Percentiles rank a stretch among this genome's conserved stretches.
Evolutionary conservation across 2,329 filamentous ascomycete genomes (phyloP).

Genomic region (Botrytis elliptica): DNA sequence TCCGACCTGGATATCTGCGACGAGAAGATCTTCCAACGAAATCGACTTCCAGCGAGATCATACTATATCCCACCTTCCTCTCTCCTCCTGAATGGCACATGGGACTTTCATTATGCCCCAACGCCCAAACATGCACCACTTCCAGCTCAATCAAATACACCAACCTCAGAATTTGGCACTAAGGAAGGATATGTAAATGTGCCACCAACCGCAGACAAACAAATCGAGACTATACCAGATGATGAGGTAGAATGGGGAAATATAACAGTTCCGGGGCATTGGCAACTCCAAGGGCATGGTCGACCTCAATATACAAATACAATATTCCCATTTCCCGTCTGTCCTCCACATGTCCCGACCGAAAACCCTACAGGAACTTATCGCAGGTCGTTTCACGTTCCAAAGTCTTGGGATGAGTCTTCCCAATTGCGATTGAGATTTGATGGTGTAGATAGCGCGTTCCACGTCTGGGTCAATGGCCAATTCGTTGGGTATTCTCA

Average conservation of each 20-base stretch:
- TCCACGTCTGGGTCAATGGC: constrained; percentile 68
- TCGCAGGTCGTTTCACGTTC: constrained; percentile 49
- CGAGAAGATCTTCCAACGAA: constrained; percentile 52
- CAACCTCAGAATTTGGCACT: background rate
- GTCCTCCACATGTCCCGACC: constrained; percentile 57
- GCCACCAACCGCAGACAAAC: background rate
- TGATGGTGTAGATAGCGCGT: constrained; percentile 70
- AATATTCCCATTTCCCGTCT: constrained; percentile 63
- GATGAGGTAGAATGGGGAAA: constrained; percentile 18
- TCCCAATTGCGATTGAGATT: constrained; percentile 62
- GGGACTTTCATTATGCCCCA: constrained; percentile 54
- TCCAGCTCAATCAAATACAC: constrained; percentile 6
- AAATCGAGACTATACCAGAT: background rate
- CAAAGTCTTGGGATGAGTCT: constrained; percentile 41
- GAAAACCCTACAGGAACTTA: constrained; percentile 56
- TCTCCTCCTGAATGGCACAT: constrained; percentile 53
- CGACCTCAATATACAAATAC: constrained; percentile 65
- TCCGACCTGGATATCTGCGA: constrained; percentile 47
- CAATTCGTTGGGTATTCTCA: constrained; percentile 64
- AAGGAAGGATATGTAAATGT: constrained; percentile 1
- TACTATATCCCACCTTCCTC: constrained; percentile 53
- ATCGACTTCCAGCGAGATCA: constrained; percentile 51
- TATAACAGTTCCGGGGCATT: constrained; percentile 64
- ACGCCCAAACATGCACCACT: constrained; percentile 48
- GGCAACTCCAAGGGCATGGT: constrained; percentile 69